Conservation (phyloP, 2,329 filamentous ascomycete species). For the Phaeophleospora eucalypticola region DNA sequence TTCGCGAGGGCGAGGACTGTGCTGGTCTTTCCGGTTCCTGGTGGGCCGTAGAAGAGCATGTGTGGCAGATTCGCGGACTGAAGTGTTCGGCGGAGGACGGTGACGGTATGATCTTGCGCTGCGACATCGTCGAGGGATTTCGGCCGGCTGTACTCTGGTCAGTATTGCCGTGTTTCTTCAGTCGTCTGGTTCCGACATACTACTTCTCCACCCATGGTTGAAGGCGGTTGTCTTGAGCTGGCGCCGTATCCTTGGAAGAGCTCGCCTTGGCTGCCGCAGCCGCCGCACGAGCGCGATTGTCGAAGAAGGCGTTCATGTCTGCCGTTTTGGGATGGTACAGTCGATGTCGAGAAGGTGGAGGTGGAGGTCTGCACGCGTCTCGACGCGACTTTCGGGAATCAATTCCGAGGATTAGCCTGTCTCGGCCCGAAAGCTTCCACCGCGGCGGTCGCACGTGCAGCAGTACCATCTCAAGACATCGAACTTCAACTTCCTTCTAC, state of each 20-base stretch:
- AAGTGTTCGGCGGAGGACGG: constrained; percentile 83
- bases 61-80: constrained; percentile 97
- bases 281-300: constrained; percentile 77
- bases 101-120: constrained; percentile 94
- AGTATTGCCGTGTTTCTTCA: constrained; percentile 6
- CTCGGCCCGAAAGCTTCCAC: background rate
- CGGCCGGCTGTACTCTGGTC: constrained; percentile 63
- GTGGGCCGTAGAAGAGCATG: constrained; percentile 98
- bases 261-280: constrained; percentile 67
- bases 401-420: background rate
- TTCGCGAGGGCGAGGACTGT: constrained; percentile 96
- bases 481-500: too few species aligned
- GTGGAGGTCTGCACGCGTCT: background rate
- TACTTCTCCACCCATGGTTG: constrained; percentile 80
- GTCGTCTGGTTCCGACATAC: constrained; percentile 14
- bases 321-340: background rate
- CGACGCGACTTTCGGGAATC: constrained; percentile 1
- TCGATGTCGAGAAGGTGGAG: background rate
- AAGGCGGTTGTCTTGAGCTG: constrained; percentile 60
- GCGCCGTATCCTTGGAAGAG: constrained; percentile 62
- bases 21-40: constrained; percentile 95
- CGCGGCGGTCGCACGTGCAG: background rate
- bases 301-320: constrained; percentile 86
- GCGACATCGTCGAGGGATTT: constrained; percentile 93
- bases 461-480: too few species aligned